Evolutionary conservation across 1,284 basidiomycete genomes (phyloP), one percentile per base, ranked within the genome.

Genomic region (Gymnopus androsaceus): DNA sequence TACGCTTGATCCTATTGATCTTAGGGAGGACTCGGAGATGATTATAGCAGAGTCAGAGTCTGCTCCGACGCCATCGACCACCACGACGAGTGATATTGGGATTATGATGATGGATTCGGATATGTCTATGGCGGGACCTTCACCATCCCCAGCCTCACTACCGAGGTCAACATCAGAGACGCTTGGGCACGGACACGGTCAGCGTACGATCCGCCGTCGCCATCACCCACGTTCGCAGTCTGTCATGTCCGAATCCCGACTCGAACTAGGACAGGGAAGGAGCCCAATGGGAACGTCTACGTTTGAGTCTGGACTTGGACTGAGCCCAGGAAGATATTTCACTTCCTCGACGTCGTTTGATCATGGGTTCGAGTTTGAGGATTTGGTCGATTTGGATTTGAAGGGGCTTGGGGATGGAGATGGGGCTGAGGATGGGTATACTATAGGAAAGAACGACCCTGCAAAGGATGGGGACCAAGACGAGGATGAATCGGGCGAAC

Each of bases 11-110:
- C n/a, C n/a, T n/a, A n/a, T n/a, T n/a, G n/a, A n/a, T n/a, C n/a
- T n/a, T n/a, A n/a, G n/a, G 61, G 78, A 87, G 59, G 85, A 87
- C 19, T 74, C 71, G 33, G 56, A 63, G 33, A 58, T 63, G 38
- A 60, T 68, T 44, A n/a, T n/a, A n/a, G n/a, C n/a, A n/a, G n/a
- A n/a, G n/a, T n/a, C n/a, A n/a, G 66, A 70, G 31, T 56, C 33
- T 28, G 23, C 34, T 21, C 30, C 36, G 33, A 17, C 42, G 19
- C 42, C 51, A 61, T 50, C 61, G 60, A 36, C 52, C 58, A 12
- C 45, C 15, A n/a, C n/a, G n/a, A n/a, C n/a, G n/a, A n/a, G n/a
- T n/a, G n/a, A n/a, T n/a, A n/a, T n/a, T n/a, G n/a, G n/a, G n/a
- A n/a, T n/a, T n/a, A n/a, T n/a, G n/a, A n/a, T n/a, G n/a, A n/a